Evolutionary conservation across 2,329 filamentous ascomycete genomes (phyloP).

Genomic region (Beauveria asiatica): DNA sequence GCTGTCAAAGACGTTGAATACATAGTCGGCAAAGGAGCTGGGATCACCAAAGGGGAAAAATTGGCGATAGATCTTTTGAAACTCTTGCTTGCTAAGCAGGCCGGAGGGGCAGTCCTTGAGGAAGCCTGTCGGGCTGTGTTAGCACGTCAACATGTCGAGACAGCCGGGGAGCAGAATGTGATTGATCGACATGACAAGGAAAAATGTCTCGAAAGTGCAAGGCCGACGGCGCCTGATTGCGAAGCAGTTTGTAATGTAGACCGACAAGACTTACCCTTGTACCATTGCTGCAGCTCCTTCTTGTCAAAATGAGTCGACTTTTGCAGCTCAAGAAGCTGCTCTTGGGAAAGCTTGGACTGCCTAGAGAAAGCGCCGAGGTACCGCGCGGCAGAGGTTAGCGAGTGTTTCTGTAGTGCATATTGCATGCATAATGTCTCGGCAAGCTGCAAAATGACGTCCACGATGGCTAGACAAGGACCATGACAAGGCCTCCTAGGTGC

Average conservation of each 20-base stretch:
- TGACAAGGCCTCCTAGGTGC: not conserved
- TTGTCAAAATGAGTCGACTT: slow-evolving; percentile 98
- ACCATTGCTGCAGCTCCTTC: slow-evolving; percentile 99
- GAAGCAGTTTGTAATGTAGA: too few relatives aligned
- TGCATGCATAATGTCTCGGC: not conserved
- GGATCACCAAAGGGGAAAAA: slow-evolving; percentile 99
- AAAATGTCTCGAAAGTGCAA: too few relatives aligned
- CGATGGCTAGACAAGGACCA: not conserved
- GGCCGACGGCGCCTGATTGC: too few relatives aligned
- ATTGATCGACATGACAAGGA: too few relatives aligned
- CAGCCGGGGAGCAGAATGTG: too few relatives aligned
- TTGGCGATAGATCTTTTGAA: slow-evolving; percentile 99
- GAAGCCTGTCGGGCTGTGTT: slow-evolving; percentile 56
- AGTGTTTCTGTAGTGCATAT: not conserved
- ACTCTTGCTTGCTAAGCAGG: slow-evolving; percentile 95
- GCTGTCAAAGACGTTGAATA: slow-evolving; percentile 98
- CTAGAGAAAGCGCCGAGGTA: slow-evolving; percentile 37
- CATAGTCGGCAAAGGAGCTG: slow-evolving; percentile 94
- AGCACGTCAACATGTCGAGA: not conserved
- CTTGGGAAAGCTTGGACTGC: slow-evolving; percentile 95
- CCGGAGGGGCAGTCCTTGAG: slow-evolving; percentile 96
- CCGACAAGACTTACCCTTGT: slow-evolving; percentile 65
- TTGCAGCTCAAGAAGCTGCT: slow-evolving; percentile 91
- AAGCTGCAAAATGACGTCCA: not conserved
- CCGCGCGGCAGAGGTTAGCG: slow-evolving; percentile 10